Base-by-base conservation (phyloP, 768 basidiomycete genomes). In the Cystobasidium tubakii region DNA sequence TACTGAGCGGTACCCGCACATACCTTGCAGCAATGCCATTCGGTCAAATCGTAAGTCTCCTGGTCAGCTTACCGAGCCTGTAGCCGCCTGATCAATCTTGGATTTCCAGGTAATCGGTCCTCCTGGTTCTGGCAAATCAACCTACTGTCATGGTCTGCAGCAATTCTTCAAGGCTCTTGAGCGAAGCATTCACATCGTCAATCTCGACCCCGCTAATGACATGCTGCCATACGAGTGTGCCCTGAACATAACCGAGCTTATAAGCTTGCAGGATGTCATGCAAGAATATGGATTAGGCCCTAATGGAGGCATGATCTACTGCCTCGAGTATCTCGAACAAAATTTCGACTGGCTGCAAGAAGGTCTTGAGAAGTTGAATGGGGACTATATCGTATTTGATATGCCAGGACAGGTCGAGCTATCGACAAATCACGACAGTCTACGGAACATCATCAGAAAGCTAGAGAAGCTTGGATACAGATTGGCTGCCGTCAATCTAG, bases 361-460 rank as follows among this genome's bases (percentile, higher is more conserved):
- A 17, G 71, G 79, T 39, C 75, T 84, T 54, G 78, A 79, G 42
- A 69, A 77, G 33, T 74, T 82, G 88, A 84, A 93, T 25, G 90
- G 91, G 76, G 87, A 87, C 27, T 97, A 95, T 81, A 86, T 97
- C 44, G 84, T 99, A 42, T 96, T 99, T 81, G 96, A 99, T 81
- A 86, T 96, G 3, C 93, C 96, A 0, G 96, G 96, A 0, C 96
- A 99, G 83, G 96, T 98, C 65, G 96, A 99, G 81, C 83, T 99
- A 60, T 92, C 90, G 81, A 99, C 96, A 65, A 96, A 95, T 80
- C 95, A 98, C 60, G 87, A 89, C 9, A 92, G 91, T 78, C 80
- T 97, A 77, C 92, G 90, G 83, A 84, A 84, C 65, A 89, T 98
- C 75, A 84, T 95, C 3, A 84, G 85, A 46, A 86, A 83, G 79